These are phyloP conservation scores for Kwoniella shivajii DNA, from an alignment of 1,284 basidiomycete genomes.

Conservation along the genomic window DNA sequence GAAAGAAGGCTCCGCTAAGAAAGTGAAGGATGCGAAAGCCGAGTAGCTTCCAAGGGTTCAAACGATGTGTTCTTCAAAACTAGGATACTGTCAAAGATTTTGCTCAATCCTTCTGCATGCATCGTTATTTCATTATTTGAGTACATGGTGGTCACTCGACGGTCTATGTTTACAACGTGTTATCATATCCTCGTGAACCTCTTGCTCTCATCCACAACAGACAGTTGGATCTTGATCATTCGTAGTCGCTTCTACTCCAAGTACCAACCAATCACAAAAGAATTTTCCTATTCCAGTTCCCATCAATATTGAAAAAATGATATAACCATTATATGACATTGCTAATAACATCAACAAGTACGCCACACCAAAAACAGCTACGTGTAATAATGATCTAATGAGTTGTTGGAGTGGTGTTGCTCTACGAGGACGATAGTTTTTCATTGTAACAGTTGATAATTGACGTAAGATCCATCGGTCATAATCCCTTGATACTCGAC, in stretches of 20 bases:
- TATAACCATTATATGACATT: slow-evolving; percentile 39
- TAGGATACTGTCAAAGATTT: too few relatives aligned
- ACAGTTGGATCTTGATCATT: slow-evolving; percentile 9
- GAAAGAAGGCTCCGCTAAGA: too few relatives aligned
- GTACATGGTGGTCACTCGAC: too few relatives aligned
- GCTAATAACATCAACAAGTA: slow-evolving; percentile 40
- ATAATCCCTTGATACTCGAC: slow-evolving; percentile 24
- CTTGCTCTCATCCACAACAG: slow-evolving; percentile 14
- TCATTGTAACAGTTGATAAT: slow-evolving; percentile 9
- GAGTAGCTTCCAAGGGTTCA: too few relatives aligned
- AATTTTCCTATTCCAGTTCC: slow-evolving; percentile 37
- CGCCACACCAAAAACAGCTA: slow-evolving; percentile 22
- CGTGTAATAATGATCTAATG: slow-evolving; percentile 27
- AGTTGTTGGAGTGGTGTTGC: slow-evolving; percentile 35
- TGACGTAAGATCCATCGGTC: slow-evolving; percentile 22
- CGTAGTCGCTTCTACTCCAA: slow-evolving; percentile 5
- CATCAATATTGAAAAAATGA: slow-evolving; percentile 33
- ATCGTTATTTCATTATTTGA: too few relatives aligned
- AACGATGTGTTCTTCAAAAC: too few relatives aligned
- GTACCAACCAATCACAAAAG: slow-evolving; percentile 37
- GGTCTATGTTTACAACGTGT: too few relatives aligned
- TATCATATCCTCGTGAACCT: too few relatives aligned
- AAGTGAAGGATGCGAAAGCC: too few relatives aligned
- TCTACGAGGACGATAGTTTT: slow-evolving; percentile 13
- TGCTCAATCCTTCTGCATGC: too few relatives aligned